phyloP scores from a whole-genome alignment of 2,329 filamentous ascomycete species.

The Penicillium freii region DNA sequence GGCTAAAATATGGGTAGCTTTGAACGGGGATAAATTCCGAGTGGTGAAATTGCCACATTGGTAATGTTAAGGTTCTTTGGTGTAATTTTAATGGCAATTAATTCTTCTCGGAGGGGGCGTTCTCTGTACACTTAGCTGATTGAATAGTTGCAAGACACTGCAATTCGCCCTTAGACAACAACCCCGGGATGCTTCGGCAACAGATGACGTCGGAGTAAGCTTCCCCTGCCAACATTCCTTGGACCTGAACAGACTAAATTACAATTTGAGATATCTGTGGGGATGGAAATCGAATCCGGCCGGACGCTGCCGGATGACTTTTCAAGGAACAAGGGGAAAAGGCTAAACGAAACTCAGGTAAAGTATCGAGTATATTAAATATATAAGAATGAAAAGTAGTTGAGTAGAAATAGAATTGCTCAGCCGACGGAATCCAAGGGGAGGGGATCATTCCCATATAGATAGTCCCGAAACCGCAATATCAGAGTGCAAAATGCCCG shows the following conservation, averaged over 20 bases:
- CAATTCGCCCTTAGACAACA: neutral
- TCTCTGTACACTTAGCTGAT: neutral
- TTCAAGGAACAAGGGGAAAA: neutral
- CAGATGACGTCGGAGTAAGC: conserved; percentile 3
- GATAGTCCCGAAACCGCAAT: neutral
- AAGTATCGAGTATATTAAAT: neutral
- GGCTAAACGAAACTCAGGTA: neutral
- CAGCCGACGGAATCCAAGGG: neutral
- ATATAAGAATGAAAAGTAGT: neutral
- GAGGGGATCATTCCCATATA: neutral
- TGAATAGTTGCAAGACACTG: neutral
- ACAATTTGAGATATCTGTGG: neutral
- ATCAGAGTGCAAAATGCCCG: neutral
- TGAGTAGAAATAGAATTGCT: neutral
- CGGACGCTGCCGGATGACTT: neutral
- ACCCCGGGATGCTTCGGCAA: conserved; percentile 1
- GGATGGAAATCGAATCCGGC: conserved; percentile 2
- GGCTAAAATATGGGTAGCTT: neutral
- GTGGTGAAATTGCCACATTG: neutral
- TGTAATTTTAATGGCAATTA: neutral
- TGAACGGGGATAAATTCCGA: conserved; percentile 7
- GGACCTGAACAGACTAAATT: neutral
- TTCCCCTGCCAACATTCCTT: neutral
- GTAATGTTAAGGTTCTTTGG: neutral
- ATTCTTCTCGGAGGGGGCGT: neutral